These are phyloP conservation scores for Endothia cerciana DNA, from an alignment of 2,329 filamentous ascomycete species.

Conservation along the genomic window DNA sequence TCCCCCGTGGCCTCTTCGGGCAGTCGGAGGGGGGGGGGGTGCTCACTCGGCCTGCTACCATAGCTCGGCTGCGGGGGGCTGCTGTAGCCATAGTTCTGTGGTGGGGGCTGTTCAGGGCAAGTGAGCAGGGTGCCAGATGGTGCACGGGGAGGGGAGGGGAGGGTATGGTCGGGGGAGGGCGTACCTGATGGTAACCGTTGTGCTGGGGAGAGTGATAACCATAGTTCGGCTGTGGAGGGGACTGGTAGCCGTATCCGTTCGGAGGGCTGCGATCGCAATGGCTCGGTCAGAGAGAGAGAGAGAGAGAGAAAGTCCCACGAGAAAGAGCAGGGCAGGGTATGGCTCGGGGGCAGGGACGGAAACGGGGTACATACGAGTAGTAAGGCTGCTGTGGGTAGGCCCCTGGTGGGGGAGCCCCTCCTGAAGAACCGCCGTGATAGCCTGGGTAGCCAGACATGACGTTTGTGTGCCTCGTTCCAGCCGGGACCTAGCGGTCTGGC, in stretches of 20 bases:
- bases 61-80: slow-evolving; percentile 48
- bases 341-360: neutral
- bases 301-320: neutral
- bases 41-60: slow-evolving; percentile 52
- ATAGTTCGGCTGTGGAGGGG: slow-evolving; percentile 51
- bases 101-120: slow-evolving; percentile 40
- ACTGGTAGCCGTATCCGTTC: slow-evolving; percentile 49
- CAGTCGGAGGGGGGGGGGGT: slow-evolving; percentile 1
- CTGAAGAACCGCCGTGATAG: slow-evolving; percentile 41
- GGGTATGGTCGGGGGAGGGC: slow-evolving; percentile 22
- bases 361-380: slow-evolving; percentile 29
- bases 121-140: neutral
- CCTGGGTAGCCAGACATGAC: slow-evolving; percentile 68
- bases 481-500: neutral
- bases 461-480: slow-evolving; percentile 12
- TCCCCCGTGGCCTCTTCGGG: no score
- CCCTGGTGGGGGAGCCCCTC: slow-evolving; percentile 26
- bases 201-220: slow-evolving; percentile 22
- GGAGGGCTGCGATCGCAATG: slow-evolving; percentile 37
- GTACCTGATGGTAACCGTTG: slow-evolving; percentile 46
- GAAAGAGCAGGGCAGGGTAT: no score
- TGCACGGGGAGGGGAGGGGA: neutral
- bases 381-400: slow-evolving; percentile 29
- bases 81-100: slow-evolving; percentile 49
- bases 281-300: slow-evolving; percentile 27